Evolutionary conservation across 345 rosid species (phyloP).

Genomic region (Nephelium lappaceum): DNA sequence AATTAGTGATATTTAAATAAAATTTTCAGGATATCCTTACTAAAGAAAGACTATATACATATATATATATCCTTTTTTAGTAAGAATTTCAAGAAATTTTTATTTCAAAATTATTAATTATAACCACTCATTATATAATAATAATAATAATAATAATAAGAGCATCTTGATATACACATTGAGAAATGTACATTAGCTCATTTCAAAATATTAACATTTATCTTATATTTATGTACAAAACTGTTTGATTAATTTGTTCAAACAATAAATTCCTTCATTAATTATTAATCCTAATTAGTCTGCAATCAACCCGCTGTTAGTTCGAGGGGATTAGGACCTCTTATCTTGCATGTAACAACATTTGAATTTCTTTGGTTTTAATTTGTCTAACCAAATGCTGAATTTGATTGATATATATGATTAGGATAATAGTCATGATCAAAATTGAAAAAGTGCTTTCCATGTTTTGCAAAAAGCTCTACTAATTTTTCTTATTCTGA

Average conservation of each 20-base stretch:
- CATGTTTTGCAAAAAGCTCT: background rate
- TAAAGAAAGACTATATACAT: no score
- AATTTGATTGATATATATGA: background rate
- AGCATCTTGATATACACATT: no score
- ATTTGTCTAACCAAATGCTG: background rate
- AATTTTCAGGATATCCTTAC: no score
- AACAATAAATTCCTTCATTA: background rate
- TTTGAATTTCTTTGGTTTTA: background rate
- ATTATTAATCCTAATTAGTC: background rate
- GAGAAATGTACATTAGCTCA: background rate
- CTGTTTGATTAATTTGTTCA: background rate
- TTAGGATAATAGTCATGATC: background rate
- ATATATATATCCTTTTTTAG: no score
- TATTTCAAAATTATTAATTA: no score
- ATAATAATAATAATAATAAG: no score
- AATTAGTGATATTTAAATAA: no score
- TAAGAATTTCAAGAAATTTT: no score
- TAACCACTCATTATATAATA: no score
- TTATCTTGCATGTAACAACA: background rate
- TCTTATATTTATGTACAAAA: background rate
- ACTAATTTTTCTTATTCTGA: conserved; percentile 8
- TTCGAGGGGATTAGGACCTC: background rate
- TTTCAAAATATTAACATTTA: background rate
- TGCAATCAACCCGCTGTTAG: background rate
- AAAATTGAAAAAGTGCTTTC: background rate